Evolutionary conservation across 257 asterid genomes (phyloP).

Genomic region (Striga asiatica): DNA sequence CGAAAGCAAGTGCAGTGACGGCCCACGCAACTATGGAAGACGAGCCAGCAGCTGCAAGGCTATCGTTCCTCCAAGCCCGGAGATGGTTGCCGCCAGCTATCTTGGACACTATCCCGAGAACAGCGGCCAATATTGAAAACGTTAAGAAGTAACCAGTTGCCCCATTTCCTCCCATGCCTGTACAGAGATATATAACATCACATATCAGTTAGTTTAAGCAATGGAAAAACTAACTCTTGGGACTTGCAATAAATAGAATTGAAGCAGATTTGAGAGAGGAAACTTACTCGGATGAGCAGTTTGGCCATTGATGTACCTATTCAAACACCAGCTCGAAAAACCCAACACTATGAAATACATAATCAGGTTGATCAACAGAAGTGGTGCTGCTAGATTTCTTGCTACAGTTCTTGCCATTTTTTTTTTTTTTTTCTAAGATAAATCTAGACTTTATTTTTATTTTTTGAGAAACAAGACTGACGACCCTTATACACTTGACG

Average conservation of each 20-base stretch:
- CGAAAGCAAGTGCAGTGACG: conserved; percentile 66
- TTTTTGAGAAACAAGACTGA: no score
- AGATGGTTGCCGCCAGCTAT: conserved; percentile 65
- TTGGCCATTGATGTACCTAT: conserved; percentile 63
- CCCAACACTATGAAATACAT: conserved; percentile 69
- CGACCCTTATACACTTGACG: no score
- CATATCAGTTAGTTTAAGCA: no score
- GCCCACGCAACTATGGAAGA: conserved; percentile 74
- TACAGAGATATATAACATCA: no score
- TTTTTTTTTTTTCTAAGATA: neutral
- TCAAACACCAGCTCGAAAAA: conserved; percentile 84
- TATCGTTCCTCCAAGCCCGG: conserved; percentile 70
- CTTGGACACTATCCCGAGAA: conserved; percentile 65
- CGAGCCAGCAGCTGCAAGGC: conserved; percentile 77
- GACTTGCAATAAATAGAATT: no score
- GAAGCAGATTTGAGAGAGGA: no score
- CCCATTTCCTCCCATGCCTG: conserved; percentile 82
- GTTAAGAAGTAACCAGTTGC: conserved; percentile 59
- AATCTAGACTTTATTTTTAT: neutral
- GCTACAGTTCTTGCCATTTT: conserved; percentile 69
- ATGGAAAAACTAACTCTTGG: no score
- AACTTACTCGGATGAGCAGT: conserved; percentile 74
- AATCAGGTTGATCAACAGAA: conserved; percentile 57
- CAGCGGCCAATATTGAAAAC: conserved; percentile 54
- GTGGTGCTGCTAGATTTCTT: conserved; percentile 65